Evolutionary conservation across 1,284 basidiomycete species (phyloP).

Genomic region (Microstroma glucosiphilum): DNA sequence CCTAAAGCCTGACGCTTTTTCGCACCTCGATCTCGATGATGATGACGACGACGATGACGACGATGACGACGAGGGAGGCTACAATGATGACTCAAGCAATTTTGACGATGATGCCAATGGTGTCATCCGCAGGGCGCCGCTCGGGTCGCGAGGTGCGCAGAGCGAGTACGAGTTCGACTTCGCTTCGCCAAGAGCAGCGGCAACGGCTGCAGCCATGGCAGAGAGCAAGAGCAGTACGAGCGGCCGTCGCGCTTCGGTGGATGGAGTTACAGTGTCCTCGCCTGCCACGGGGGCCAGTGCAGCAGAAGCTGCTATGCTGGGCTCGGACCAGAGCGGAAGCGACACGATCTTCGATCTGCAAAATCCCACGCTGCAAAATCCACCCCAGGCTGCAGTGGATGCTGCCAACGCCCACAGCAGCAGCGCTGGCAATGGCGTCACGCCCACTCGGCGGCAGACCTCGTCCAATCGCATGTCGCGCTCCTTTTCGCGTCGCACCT

Average conservation of each 20-base stretch:
- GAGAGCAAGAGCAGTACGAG: not conserved
- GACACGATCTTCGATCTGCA: slow-evolving; percentile 43
- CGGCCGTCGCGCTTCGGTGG: not conserved
- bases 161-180: slow-evolving; percentile 3
- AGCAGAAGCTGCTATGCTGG: slow-evolving; percentile 1
- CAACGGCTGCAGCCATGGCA: not conserved
- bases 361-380: slow-evolving; percentile 9
- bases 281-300: not conserved
- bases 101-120: not conserved
- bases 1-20: slow-evolving; percentile 13
- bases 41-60: slow-evolving; percentile 23
- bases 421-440: not conserved
- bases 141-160: not conserved
- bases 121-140: not conserved
- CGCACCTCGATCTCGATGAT: slow-evolving; percentile 21
- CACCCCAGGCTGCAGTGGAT: no score
- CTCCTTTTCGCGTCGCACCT: slow-evolving; percentile 36
- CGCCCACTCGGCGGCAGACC: not conserved
- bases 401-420: not conserved
- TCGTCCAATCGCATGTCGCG: slow-evolving; percentile 24
- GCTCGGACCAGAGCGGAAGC: slow-evolving; percentile 23
- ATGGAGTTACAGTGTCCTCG: not conserved
- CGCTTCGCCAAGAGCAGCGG: not conserved
- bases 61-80: not conserved
- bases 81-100: slow-evolving; percentile 5